Conservation (phyloP, 1,284 basidiomycete species). For the Violaceomyces palustris region DNA sequence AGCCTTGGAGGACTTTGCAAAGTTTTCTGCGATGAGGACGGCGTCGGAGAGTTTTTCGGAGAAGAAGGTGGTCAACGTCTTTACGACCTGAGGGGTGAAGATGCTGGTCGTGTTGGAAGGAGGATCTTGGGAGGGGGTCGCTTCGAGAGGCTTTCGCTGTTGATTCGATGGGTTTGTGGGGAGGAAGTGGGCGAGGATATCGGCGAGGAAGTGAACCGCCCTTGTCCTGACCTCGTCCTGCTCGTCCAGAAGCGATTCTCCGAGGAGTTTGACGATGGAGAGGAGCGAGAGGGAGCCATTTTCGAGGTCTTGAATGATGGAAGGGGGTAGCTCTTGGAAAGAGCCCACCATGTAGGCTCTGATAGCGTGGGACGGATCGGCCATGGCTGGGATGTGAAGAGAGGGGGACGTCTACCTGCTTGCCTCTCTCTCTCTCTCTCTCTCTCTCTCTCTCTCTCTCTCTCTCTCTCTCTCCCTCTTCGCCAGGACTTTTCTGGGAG, state of each 20-base stretch:
- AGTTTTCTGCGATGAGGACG: conserved; percentile 55
- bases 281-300: conserved; percentile 57
- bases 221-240: conserved; percentile 72
- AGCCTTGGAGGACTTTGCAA: conserved; percentile 22
- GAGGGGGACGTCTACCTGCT: no score
- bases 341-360: conserved; percentile 34
- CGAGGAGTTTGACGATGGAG: conserved; percentile 77
- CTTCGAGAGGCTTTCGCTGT: conserved; percentile 1
- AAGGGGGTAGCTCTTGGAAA: conserved; percentile 25
- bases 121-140: background rate
- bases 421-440: no score
- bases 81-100: conserved; percentile 68
- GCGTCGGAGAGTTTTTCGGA: conserved; percentile 78
- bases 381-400: conserved; percentile 14
- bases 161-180: no score
- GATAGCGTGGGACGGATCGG: conserved; percentile 22
- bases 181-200: conserved; percentile 27
- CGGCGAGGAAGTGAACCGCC: conserved; percentile 58
- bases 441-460: no score
- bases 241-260: conserved; percentile 79
- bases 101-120: conserved; percentile 50
- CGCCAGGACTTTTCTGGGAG: no score
- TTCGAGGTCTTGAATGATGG: conserved; percentile 24
- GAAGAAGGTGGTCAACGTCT: conserved; percentile 77
- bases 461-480: no score